These are phyloP conservation scores for Mucor lusitanicus DNA, from an alignment of 371 early-diverging fungal genomes.

Conservation along the genomic window DNA sequence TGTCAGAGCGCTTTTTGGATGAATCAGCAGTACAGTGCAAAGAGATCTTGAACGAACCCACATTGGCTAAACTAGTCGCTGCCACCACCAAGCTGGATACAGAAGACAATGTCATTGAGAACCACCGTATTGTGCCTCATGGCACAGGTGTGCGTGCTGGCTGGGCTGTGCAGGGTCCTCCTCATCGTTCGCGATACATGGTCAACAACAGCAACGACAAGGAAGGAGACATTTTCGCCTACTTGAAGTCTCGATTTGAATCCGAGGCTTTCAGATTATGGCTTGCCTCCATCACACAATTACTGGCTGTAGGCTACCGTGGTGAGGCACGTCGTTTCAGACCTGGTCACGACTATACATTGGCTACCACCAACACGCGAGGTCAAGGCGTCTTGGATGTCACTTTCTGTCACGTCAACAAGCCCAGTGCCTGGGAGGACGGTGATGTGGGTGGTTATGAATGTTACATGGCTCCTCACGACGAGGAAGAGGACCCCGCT, in stretches of 20 bases:
- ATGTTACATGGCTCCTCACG: conserved; percentile 74
- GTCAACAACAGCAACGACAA: conserved; percentile 3
- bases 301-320: conserved; percentile 31
- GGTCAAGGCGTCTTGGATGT: conserved; percentile 49
- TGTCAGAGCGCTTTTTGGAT: conserved; percentile 64
- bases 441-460: conserved; percentile 78
- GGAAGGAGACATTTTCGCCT: conserved; percentile 16
- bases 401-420: conserved; percentile 47
- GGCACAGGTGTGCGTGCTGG: conserved; percentile 49
- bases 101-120: conserved; percentile 13
- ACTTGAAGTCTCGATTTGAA: conserved; percentile 23
- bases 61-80: conserved; percentile 36
- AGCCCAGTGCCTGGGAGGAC: conserved; percentile 50
- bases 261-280: conserved; percentile 43
- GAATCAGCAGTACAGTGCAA: conserved; percentile 69
- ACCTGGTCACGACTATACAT: conserved; percentile 71
- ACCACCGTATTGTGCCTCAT: conserved; percentile 43
- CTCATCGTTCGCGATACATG: conserved; percentile 58
- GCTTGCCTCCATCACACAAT: conserved; percentile 39
- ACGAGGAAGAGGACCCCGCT: conserved; percentile 72
- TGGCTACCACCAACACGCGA: conserved; percentile 46
- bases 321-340: conserved; percentile 62
- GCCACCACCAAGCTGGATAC: conserved; percentile 38
- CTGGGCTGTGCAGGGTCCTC: conserved; percentile 60
- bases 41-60: conserved; percentile 55